Conservation (phyloP, 1,139 yeast genomes). For the Suhomyces taliae region DNA sequence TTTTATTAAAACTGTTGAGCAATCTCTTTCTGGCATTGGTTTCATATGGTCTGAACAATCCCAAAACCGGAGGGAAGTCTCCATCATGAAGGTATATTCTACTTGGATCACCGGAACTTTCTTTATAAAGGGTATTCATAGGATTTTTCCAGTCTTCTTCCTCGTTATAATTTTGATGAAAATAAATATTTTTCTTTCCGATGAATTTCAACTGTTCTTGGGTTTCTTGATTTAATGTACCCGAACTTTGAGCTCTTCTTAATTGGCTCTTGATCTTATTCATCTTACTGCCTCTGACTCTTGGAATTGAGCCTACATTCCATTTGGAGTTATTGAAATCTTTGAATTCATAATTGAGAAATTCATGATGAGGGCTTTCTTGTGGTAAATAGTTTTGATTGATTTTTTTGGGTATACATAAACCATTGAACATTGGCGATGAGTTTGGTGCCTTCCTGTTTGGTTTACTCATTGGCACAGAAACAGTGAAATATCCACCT, state of each 20-base stretch:
- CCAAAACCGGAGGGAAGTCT: slow-evolving; percentile 42
- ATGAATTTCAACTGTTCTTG: slow-evolving; percentile 15
- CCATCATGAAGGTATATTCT: slow-evolving; percentile 34
- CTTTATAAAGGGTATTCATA: slow-evolving; percentile 23
- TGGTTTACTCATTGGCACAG: slow-evolving; percentile 16
- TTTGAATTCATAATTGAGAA: slow-evolving; percentile 33
- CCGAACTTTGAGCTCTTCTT: slow-evolving; percentile 5
- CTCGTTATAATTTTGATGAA: slow-evolving; percentile 22
- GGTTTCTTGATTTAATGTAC: slow-evolving; percentile 5
- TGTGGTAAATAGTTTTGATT: slow-evolving; percentile 24
- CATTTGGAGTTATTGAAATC: slow-evolving; percentile 32
- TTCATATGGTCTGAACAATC: slow-evolving; percentile 57
- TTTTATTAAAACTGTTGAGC: slow-evolving; percentile 24
- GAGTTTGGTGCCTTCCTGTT: slow-evolving; percentile 6
- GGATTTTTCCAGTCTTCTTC: slow-evolving; percentile 16
- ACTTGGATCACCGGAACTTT: slow-evolving; percentile 21
- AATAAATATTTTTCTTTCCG: slow-evolving; percentile 22
- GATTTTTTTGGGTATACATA: slow-evolving; percentile 30
- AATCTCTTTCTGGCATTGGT: slow-evolving; percentile 42
- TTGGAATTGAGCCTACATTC: slow-evolving; percentile 50
- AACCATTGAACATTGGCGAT: slow-evolving; percentile 24
- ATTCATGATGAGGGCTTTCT: slow-evolving; percentile 5
- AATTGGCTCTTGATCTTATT: slow-evolving; percentile 11
- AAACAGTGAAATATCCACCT: slow-evolving; percentile 34
- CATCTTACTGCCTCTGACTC: slow-evolving; percentile 24